These are phyloP conservation scores for Saccharomycopsis sp. DNA, from an alignment of 805 yeast species.

Conservation along the genomic window DNA sequence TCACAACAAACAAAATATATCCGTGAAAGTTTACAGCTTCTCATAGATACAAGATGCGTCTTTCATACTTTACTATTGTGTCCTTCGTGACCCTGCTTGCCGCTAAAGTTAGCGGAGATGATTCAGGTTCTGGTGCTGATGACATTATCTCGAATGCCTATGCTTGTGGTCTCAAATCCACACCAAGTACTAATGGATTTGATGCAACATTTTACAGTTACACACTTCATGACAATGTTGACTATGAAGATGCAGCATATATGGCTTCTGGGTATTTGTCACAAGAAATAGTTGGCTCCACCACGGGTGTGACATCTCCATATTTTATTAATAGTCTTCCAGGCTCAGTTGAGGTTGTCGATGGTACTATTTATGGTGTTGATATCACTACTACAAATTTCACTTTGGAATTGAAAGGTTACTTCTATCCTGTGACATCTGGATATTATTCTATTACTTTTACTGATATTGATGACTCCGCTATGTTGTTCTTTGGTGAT, in stretches of 20 bases:
- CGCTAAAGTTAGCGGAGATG: neutral
- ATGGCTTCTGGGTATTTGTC: neutral
- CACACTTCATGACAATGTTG: neutral
- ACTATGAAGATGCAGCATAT: neutral
- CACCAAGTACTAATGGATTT: neutral
- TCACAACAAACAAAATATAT: neutral
- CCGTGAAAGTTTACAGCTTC: neutral
- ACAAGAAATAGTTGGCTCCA: neutral
- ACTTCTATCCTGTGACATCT: constrained; percentile 24
- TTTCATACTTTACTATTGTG: neutral
- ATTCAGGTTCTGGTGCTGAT: neutral
- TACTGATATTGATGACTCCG: constrained; percentile 27
- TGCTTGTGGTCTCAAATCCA: neutral
- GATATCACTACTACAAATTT: constrained; percentile 20
- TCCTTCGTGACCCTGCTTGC: neutral
- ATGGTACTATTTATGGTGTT: constrained; percentile 5
- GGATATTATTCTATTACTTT: constrained; percentile 27
- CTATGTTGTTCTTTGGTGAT: constrained; percentile 28
- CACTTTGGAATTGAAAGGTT: constrained; percentile 24
- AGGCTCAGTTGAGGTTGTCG: neutral
- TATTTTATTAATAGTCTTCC: neutral
- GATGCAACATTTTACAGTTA: constrained; percentile 2
- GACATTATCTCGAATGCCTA: neutral
- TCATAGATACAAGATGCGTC: neutral
- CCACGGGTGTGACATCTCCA: constrained; percentile 1